Evolutionary conservation across 371 early-diverging fungal genomes (phyloP).

Genomic region (Circinella minor): DNA sequence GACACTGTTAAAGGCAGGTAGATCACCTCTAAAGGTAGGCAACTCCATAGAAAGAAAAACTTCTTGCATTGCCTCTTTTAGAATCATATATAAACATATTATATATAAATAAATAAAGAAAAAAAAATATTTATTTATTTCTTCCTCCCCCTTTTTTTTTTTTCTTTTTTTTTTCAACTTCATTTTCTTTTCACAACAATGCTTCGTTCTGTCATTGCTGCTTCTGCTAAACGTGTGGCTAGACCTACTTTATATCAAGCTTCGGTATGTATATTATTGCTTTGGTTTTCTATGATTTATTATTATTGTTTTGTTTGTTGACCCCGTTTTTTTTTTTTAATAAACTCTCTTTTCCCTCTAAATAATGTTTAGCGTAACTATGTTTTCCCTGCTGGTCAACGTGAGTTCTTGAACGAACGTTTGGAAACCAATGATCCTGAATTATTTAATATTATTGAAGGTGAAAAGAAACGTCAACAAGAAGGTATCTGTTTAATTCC

Average conservation of each 20-base stretch:
- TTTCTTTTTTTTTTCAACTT: slow-evolving; percentile 7
- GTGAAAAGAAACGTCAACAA: slow-evolving; percentile 96
- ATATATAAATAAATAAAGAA: slow-evolving; percentile 12
- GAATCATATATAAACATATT: slow-evolving; percentile 6
- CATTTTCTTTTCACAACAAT: slow-evolving; percentile 16
- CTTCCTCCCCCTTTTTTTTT: slow-evolving; percentile 20
- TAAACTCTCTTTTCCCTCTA: neutral
- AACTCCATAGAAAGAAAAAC: slow-evolving; percentile 6
- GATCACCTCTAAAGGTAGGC: slow-evolving; percentile 21
- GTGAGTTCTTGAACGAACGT: slow-evolving; percentile 71
- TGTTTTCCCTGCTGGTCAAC: slow-evolving; percentile 69
- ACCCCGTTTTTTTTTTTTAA: neutral
- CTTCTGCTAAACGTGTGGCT: slow-evolving; percentile 19
- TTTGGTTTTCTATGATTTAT: neutral
- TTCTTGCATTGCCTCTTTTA: slow-evolving; percentile 36
- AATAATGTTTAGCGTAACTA: slow-evolving; percentile 44
- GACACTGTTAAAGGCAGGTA: slow-evolving; percentile 16
- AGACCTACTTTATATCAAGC: slow-evolving; percentile 30
- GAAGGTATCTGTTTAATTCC: slow-evolving; percentile 95
- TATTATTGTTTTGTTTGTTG: neutral
- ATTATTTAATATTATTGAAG: slow-evolving; percentile 92
- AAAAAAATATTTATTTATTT: too few species aligned
- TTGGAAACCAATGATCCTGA: slow-evolving; percentile 88
- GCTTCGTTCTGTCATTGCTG: slow-evolving; percentile 40
- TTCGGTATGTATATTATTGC: slow-evolving; percentile 36